Base-by-base conservation (phyloP, 2,329 filamentous ascomycete genomes). In the Phoma sp. region DNA sequence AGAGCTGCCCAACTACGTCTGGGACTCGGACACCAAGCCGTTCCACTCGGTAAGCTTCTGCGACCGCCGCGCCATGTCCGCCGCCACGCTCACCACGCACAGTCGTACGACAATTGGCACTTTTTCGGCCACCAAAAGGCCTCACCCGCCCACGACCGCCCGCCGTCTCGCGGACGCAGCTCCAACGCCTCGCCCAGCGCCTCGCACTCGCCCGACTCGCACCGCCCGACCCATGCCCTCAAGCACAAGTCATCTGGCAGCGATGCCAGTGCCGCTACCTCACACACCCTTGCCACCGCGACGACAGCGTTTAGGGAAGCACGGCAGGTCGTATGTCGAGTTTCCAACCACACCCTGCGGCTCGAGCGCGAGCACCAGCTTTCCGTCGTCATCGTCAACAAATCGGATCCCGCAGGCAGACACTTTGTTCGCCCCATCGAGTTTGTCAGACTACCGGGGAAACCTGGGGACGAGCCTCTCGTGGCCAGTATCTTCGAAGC, bases 321-420 rank as follows among this genome's bases (percentile, higher is more conserved):
- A 75, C 36, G 56, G 69, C 83, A 84, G 7, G 87, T 97, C 5
- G 81, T 96, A 23, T 93, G 92, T 36, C 87, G 92, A 18, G 82
- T 97, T 37, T 96, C 93, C 0, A 88, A 85, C 57, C 91, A 96
- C 75, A 83, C 88, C 14, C 80, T 96, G 46, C 87, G 93, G 7
- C 86, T 97, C 64, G 93, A 98, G 78, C 83, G 93, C 57, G 89
- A 93, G 52, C 97, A 90, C 68, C 90, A 96, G 65, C 90, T 95
- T 62, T 86, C 88, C 68, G 91, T 89, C 74, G 85, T 81, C 55
- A 80, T 96, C 42, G 86, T 87, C 32, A 81, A 84, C 49, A 86
- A 87, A 12, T 87, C 86, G 21, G 91, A 96, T 69, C 88, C 88
- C 1, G 79, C 87, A 18, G 88, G 86, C 57, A 82, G 86, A 50